Evolutionary conservation across 2,329 filamentous ascomycete genomes (phyloP).

Genomic region (Gyromitra esculenta): DNA sequence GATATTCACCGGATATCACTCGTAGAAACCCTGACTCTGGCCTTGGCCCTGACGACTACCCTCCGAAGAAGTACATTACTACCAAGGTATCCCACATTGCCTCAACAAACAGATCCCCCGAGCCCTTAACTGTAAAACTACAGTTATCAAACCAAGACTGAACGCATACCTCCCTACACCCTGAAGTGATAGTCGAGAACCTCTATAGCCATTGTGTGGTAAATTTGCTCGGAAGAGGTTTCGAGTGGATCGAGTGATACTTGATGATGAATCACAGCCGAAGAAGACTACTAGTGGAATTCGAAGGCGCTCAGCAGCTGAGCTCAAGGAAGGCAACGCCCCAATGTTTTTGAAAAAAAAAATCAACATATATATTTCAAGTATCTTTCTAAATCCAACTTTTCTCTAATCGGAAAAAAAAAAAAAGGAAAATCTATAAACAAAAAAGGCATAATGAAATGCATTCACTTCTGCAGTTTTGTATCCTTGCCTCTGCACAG

Average conservation of each 20-base stretch:
- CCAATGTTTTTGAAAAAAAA: background rate
- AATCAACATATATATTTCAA: conserved; percentile 20
- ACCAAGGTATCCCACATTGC: no score
- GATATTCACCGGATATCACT: conserved; percentile 7
- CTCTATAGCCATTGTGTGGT: no score
- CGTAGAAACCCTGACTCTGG: background rate
- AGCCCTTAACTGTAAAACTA: no score
- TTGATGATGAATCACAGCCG: background rate
- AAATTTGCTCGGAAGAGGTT: no score
- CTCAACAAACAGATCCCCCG: no score
- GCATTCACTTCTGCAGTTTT: conserved; percentile 17
- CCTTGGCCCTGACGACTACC: background rate
- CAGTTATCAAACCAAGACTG: no score
- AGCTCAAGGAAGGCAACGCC: no score
- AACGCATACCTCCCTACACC: no score
- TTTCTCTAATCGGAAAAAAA: background rate
- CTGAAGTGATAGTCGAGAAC: no score
- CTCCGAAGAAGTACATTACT: background rate
- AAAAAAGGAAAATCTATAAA: background rate
- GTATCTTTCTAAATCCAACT: conserved; percentile 11
- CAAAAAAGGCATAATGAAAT: conserved; percentile 1
- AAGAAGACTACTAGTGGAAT: background rate
- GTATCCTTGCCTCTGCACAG: conserved; percentile 13
- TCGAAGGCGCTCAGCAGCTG: no score
- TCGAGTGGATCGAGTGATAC: conserved; percentile 1